Evolutionary conservation across 2,329 filamentous ascomycete species (phyloP).

Genomic region (Ophiostoma himal-ulmi): DNA sequence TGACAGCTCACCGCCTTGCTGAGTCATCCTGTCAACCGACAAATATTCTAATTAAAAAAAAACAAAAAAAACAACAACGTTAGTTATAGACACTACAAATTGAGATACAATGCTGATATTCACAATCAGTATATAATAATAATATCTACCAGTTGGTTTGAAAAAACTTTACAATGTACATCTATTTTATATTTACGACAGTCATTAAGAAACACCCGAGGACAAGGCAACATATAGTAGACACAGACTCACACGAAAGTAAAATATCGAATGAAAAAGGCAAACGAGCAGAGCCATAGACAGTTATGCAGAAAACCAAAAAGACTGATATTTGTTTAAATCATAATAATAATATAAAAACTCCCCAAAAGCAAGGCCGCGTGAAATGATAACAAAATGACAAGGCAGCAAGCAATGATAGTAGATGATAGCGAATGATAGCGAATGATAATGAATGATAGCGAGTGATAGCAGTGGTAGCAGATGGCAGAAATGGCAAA

Average conservation of each 20-base stretch:
- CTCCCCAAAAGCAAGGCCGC: background rate
- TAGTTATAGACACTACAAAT: too few relatives aligned
- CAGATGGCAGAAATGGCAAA: slow-evolving; percentile 3
- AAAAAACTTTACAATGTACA: background rate
- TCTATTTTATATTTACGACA: background rate
- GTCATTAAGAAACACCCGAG: background rate
- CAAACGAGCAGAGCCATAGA: background rate
- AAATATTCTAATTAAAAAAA: background rate
- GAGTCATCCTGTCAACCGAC: too few relatives aligned
- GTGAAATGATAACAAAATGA: slow-evolving; percentile 14
- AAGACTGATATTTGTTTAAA: slow-evolving; percentile 12
- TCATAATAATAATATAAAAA: slow-evolving; percentile 7
- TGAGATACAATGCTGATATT: too few relatives aligned
- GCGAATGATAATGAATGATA: background rate
- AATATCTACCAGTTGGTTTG: background rate
- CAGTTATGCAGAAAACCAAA: slow-evolving; percentile 4
- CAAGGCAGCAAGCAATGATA: slow-evolving; percentile 12
- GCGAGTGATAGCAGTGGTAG: background rate
- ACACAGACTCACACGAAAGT: background rate
- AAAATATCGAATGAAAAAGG: background rate
- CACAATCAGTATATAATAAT: too few relatives aligned
- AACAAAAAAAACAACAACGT: too few relatives aligned
- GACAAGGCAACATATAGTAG: background rate
- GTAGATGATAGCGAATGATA: background rate
- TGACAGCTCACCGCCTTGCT: too few relatives aligned